Percentiles rank a stretch among this genome's conserved stretches.
These are phyloP conservation scores for Volutella citrinella DNA, from an alignment of 2,329 filamentous ascomycete genomes.

Conservation along the genomic window DNA sequence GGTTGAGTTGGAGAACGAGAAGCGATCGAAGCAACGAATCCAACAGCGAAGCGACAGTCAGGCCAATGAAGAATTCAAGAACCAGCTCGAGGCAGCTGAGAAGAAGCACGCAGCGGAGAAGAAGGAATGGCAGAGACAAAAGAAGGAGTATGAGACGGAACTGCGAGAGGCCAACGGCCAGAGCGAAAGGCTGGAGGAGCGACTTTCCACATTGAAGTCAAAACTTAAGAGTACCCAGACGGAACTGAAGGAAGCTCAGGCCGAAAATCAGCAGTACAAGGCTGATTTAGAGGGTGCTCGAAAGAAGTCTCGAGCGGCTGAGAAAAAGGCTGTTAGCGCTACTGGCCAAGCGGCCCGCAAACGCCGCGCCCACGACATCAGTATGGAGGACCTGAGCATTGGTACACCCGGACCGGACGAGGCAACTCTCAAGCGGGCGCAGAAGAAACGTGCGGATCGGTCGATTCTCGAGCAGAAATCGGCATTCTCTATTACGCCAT, in stretches of 20 bases:
- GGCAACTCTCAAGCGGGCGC: constrained; percentile 36
- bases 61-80: constrained; percentile 40
- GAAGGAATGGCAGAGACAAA: constrained; percentile 44
- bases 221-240: constrained; percentile 70
- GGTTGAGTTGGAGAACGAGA: constrained; percentile 80
- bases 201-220: constrained; percentile 64
- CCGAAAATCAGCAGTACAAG: constrained; percentile 37
- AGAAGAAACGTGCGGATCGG: constrained; percentile 57
- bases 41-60: constrained; percentile 32
- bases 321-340: constrained; percentile 17
- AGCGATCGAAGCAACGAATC: constrained; percentile 32
- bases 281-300: constrained; percentile 37
- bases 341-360: constrained; percentile 40
- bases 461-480: constrained; percentile 74
- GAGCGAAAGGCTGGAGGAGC: constrained; percentile 65
- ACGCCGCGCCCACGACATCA: constrained; percentile 43
- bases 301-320: constrained; percentile 12
- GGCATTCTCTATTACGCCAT: constrained; percentile 89
- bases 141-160: constrained; percentile 49
- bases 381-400: constrained; percentile 44
- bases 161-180: constrained; percentile 59
- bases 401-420: constrained; percentile 45
- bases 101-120: constrained; percentile 38
- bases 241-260: constrained; percentile 64
- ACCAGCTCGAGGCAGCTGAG: constrained; percentile 34